phyloP scores from a whole-genome alignment of 495 filamentous ascomycete species.

The Durotheca rogersii region DNA sequence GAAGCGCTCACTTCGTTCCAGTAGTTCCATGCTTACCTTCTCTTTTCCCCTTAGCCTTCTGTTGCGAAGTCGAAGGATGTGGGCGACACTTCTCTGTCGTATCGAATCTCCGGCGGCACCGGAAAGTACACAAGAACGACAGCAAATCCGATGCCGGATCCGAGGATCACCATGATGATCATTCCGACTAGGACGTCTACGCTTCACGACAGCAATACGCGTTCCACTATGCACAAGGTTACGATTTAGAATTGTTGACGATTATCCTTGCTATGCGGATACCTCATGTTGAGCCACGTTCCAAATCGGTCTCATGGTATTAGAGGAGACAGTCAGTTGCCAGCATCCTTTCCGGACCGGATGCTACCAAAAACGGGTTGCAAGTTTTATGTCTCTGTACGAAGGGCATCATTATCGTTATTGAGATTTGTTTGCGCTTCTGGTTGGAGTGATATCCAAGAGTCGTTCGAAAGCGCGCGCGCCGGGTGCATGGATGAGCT shows the following conservation, averaged over 20 bases:
- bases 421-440: slow-evolving; percentile 27
- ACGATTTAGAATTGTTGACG: slow-evolving; percentile 29
- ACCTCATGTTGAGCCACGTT: slow-evolving; percentile 30
- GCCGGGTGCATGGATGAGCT: slow-evolving; percentile 34
- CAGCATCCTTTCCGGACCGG: slow-evolving; percentile 20
- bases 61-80: slow-evolving; percentile 92
- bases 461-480: slow-evolving; percentile 31
- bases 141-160: slow-evolving; percentile 54
- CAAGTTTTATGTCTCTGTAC: slow-evolving; percentile 25
- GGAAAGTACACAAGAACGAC: slow-evolving; percentile 94
- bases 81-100: slow-evolving; percentile 97
- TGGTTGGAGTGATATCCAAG: slow-evolving; percentile 31
- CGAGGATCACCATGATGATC: slow-evolving; percentile 52
- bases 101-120: slow-evolving; percentile 90
- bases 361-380: slow-evolving; percentile 29
- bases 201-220: slow-evolving; percentile 25
- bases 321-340: slow-evolving; percentile 31
- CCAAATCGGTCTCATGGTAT: slow-evolving; percentile 27
- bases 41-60: slow-evolving; percentile 64
- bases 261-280: slow-evolving; percentile 29
- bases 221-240: slow-evolving; percentile 26
- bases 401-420: slow-evolving; percentile 20
- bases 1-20: background rate
- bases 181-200: slow-evolving; percentile 42
- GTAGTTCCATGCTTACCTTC: slow-evolving; percentile 38